Percentiles rank a stretch among this genome's conserved stretches.
Evolutionary conservation across 2,329 filamentous ascomycete genomes (phyloP).

Genomic region (Monilinia aucupariae): DNA sequence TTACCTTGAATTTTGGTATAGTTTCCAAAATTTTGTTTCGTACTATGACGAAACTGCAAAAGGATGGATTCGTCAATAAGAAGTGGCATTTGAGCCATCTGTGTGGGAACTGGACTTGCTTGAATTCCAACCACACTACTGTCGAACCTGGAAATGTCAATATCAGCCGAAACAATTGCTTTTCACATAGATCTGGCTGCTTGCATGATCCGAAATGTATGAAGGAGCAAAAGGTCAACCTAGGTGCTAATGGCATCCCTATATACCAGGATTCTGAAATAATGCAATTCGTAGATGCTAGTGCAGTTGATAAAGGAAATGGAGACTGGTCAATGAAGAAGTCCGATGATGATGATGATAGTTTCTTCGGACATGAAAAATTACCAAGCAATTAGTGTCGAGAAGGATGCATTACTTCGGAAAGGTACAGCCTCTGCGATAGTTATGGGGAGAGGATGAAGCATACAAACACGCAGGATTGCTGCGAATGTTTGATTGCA

Average conservation of each 20-base stretch:
- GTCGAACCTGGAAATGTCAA: conserved; percentile 30
- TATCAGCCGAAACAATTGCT: conserved; percentile 31
- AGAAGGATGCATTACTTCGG: not conserved
- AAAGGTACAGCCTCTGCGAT: not conserved
- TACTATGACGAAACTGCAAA: conserved; percentile 27
- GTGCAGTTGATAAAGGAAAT: not conserved
- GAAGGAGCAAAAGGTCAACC: conserved; percentile 27
- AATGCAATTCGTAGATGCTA: not conserved
- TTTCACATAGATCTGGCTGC: conserved; percentile 28
- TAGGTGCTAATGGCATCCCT: conserved; percentile 23
- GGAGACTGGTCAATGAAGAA: not conserved
- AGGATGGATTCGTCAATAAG: conserved; percentile 30
- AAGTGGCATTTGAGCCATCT: conserved; percentile 34
- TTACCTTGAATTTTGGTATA: conserved; percentile 29
- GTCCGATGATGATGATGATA: not conserved
- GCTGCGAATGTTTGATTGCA: not conserved
- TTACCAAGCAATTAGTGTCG: not conserved
- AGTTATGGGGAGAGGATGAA: not conserved
- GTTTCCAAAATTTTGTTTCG: conserved; percentile 25
- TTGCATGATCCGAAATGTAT: conserved; percentile 28
- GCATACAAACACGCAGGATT: not conserved
- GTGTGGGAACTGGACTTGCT: conserved; percentile 35
- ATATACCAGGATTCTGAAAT: not conserved
- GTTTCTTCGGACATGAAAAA: not conserved
- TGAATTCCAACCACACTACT: conserved; percentile 31